Conservation (phyloP, 148 eudicot species). For the Linanthus parryae region DNA sequence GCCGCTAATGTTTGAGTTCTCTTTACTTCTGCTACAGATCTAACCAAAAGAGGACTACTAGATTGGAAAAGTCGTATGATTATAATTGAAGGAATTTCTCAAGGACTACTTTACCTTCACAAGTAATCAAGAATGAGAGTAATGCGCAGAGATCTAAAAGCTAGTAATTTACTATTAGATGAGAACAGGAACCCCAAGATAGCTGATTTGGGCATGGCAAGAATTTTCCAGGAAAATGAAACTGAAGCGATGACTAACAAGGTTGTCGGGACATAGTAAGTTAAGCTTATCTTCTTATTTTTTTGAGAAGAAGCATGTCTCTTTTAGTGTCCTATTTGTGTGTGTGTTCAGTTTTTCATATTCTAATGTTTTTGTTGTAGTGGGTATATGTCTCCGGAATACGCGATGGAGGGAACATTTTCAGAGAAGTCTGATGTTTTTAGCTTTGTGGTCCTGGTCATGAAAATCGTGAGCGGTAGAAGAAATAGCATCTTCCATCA, state of each 20-base stretch:
- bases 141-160: slow-evolving; percentile 17
- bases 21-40: neutral
- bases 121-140: neutral
- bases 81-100: neutral
- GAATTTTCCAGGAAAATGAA: neutral
- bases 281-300: too few species aligned
- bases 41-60: neutral
- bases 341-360: neutral
- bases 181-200: neutral
- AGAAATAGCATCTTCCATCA: slow-evolving; percentile 13
- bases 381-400: slow-evolving; percentile 22
- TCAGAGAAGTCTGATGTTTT: slow-evolving; percentile 16
- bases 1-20: too few species aligned
- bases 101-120: neutral
- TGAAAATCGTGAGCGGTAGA: slow-evolving; percentile 12
- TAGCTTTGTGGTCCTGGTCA: slow-evolving; percentile 13
- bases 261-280: slow-evolving; percentile 1
- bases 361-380: neutral
- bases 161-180: slow-evolving; percentile 13
- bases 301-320: too few species aligned
- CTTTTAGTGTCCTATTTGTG: too few species aligned
- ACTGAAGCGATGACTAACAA: neutral
- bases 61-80: neutral
- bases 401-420: slow-evolving; percentile 13
- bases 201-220: neutral